Conservation (phyloP, 2,329 filamentous ascomycete species). For the Amauroascus niger region DNA sequence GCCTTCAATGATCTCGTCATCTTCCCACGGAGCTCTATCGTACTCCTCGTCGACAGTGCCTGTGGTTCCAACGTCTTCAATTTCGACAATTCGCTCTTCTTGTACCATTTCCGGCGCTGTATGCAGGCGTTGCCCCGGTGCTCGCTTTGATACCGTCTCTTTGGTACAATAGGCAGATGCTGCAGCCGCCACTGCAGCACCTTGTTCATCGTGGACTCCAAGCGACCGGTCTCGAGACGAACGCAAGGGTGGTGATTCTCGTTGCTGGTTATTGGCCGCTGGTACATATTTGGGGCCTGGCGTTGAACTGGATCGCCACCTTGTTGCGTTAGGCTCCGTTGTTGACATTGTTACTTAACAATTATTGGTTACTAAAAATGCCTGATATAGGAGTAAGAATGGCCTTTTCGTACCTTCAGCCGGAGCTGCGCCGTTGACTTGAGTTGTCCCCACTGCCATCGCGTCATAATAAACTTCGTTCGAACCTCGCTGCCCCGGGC, state of each 20-base stretch:
- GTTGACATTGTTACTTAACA: background rate
- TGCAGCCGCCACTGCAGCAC: constrained; percentile 13
- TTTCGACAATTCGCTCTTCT: background rate
- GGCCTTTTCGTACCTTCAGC: background rate
- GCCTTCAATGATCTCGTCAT: constrained; percentile 5
- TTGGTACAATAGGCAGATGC: constrained; percentile 15
- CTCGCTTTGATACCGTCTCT: background rate
- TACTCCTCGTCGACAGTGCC: background rate
- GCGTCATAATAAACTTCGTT: background rate
- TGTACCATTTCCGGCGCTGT: background rate
- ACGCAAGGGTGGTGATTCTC: background rate
- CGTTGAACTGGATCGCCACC: background rate
- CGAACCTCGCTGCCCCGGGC: background rate
- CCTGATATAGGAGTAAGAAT: background rate
- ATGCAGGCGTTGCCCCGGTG: background rate
- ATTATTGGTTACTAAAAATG: background rate
- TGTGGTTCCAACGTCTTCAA: background rate
- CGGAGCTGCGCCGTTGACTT: background rate
- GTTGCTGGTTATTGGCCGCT: background rate
- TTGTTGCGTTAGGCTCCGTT: background rate
- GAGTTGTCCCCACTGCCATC: constrained; percentile 8
- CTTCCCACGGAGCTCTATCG: background rate
- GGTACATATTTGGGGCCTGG: background rate
- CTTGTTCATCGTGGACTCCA: constrained; percentile 8
- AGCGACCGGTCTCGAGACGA: constrained; percentile 4